phyloP scores from a whole-genome alignment of 140 eudicot species.

The Anethum foeniculum region DNA sequence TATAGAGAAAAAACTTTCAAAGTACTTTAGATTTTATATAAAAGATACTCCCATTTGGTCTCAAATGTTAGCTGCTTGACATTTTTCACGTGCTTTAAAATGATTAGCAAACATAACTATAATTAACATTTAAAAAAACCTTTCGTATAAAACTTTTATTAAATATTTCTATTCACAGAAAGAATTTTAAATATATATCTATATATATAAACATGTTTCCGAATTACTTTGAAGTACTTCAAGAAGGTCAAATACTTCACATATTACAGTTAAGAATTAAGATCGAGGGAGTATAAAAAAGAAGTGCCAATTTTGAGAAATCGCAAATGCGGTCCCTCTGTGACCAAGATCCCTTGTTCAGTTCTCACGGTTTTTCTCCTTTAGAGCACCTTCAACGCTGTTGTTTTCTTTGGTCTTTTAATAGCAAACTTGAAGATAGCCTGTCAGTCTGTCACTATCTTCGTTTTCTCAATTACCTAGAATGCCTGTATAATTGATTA shows the following conservation, averaged over 20 bases:
- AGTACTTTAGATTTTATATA: too few relatives aligned
- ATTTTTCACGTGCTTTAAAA: too few relatives aligned
- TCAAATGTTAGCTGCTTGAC: too few relatives aligned
- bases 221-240: background rate
- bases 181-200: too few relatives aligned
- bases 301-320: background rate
- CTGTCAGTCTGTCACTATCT: constrained; percentile 25
- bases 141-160: too few relatives aligned
- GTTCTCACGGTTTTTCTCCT: constrained; percentile 31
- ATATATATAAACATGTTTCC: too few relatives aligned
- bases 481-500: constrained; percentile 44
- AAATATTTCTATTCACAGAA: too few relatives aligned
- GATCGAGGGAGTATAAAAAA: background rate
- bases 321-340: background rate
- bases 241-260: background rate
- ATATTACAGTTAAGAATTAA: too few relatives aligned
- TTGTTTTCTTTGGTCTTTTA: background rate
- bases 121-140: too few relatives aligned
- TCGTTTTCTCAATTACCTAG: constrained; percentile 34
- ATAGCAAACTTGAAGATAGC: constrained; percentile 33
- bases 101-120: background rate
- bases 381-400: background rate
- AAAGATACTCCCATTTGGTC: too few relatives aligned
- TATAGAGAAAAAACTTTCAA: background rate
- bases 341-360: background rate